These are phyloP conservation scores for Fusarium nisikadoi DNA, from an alignment of 2,329 filamentous ascomycete genomes.

Conservation along the genomic window DNA sequence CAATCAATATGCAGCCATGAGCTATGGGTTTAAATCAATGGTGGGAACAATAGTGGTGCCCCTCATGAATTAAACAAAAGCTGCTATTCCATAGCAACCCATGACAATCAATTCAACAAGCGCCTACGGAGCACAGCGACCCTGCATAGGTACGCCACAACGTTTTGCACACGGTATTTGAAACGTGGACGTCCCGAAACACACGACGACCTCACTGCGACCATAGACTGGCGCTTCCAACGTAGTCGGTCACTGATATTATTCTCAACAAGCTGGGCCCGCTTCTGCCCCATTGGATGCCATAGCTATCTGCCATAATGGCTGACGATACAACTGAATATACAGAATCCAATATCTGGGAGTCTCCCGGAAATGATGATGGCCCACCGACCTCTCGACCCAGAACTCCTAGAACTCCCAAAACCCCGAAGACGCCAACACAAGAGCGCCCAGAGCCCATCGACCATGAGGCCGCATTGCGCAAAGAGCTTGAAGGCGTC, in stretches of 20 bases:
- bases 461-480: slow-evolving; percentile 79
- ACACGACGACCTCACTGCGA: slow-evolving; percentile 22
- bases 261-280: slow-evolving; percentile 1
- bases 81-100: slow-evolving; percentile 19
- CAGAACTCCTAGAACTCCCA: slow-evolving; percentile 56
- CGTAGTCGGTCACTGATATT: slow-evolving; percentile 11
- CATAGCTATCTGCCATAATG: slow-evolving; percentile 48
- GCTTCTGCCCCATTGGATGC: neutral
- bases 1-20: slow-evolving; percentile 39
- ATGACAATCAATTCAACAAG: slow-evolving; percentile 31
- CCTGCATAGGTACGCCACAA: slow-evolving; percentile 22
- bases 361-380: slow-evolving; percentile 54
- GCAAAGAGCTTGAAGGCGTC: slow-evolving; percentile 83
- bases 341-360: slow-evolving; percentile 62
- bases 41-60: slow-evolving; percentile 31
- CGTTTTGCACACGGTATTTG: slow-evolving; percentile 7
- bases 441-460: slow-evolving; percentile 58
- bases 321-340: slow-evolving; percentile 56
- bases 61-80: slow-evolving; percentile 36
- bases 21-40: slow-evolving; percentile 18
- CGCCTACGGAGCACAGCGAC: slow-evolving; percentile 16
- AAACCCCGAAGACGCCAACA: slow-evolving; percentile 60
- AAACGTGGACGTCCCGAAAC: slow-evolving; percentile 19
- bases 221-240: slow-evolving; percentile 24
- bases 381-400: slow-evolving; percentile 45